Percentiles rank a stretch among this genome's conserved stretches.
Evolutionary conservation across 2,329 filamentous ascomycete species (phyloP).

Genomic region (Ceratocystis alfenasii): DNA sequence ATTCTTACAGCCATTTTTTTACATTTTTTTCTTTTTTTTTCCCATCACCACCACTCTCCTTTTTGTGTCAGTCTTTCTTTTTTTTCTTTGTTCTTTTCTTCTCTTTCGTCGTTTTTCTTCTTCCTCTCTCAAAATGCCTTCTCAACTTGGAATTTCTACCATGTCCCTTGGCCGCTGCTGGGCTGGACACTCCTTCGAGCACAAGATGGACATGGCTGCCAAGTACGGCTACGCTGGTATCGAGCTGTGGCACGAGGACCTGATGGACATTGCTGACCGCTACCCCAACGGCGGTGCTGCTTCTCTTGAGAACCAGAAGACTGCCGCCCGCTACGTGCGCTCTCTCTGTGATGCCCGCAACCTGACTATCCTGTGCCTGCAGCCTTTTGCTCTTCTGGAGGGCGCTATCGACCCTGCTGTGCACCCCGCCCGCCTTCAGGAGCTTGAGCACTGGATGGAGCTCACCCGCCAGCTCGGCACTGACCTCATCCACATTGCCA

Average conservation of each 20-base stretch:
- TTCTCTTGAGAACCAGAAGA: slow-evolving; percentile 35
- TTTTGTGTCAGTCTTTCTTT: background rate
- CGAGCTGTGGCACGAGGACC: slow-evolving; percentile 69
- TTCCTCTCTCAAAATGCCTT: slow-evolving; percentile 34
- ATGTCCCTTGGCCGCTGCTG: slow-evolving; percentile 62
- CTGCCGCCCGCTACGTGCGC: slow-evolving; percentile 46
- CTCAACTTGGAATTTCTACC: slow-evolving; percentile 56
- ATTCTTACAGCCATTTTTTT: background rate
- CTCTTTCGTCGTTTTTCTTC: background rate
- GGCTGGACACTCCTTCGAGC: slow-evolving; percentile 53
- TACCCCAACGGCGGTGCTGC: slow-evolving; percentile 31
- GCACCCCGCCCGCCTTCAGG: slow-evolving; percentile 45
- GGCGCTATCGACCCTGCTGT: slow-evolving; percentile 52
- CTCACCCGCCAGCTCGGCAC: slow-evolving; percentile 53
- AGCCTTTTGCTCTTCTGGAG: slow-evolving; percentile 70
- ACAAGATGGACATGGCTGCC: slow-evolving; percentile 57
- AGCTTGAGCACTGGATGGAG: slow-evolving; percentile 58
- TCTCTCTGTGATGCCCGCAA: slow-evolving; percentile 43
- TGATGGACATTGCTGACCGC: slow-evolving; percentile 46
- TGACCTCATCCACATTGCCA: slow-evolving; percentile 63
- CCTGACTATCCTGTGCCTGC: slow-evolving; percentile 53
- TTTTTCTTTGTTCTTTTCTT: background rate
- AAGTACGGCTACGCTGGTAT: slow-evolving; percentile 55
- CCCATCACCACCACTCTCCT: background rate
- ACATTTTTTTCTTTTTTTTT: background rate